A percentile compares a stretch with the other conserved stretches of the same genome.
Evolutionary conservation across 2,329 filamentous ascomycete species (phyloP).

Genomic region (Pseudogymnoascus sp.): DNA sequence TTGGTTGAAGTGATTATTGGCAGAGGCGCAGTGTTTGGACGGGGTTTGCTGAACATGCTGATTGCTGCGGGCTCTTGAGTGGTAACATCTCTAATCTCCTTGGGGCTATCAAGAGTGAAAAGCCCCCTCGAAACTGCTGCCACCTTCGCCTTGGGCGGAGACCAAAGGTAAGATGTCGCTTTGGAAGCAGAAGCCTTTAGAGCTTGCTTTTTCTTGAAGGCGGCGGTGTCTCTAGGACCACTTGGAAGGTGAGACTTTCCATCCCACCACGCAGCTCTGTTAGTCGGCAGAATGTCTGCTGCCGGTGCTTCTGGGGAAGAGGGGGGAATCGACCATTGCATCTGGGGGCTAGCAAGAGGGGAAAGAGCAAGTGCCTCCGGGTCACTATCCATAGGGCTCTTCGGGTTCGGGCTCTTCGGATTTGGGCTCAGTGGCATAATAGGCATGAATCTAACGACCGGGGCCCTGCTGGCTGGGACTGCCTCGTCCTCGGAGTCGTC

Average conservation of each 20-base stretch:
- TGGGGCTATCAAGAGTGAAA: constrained; percentile 15
- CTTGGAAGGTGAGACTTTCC: constrained; percentile 19
- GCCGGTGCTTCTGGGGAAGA: background rate
- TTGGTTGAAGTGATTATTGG: constrained; percentile 18
- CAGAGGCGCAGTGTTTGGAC: constrained; percentile 12
- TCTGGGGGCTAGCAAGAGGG: background rate
- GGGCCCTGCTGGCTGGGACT: background rate
- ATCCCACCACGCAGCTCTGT: constrained; percentile 3
- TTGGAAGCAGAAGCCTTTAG: background rate
- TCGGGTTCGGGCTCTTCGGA: constrained; percentile 13
- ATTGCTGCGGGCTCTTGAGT: constrained; percentile 20
- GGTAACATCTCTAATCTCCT: constrained; percentile 16
- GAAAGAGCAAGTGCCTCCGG: background rate
- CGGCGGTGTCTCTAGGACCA: constrained; percentile 12
- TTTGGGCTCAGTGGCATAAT: constrained; percentile 19
- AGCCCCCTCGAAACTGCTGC: constrained; percentile 15
- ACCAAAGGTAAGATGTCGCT: constrained; percentile 17
- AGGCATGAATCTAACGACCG: background rate
- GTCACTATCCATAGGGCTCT: constrained; percentile 6
- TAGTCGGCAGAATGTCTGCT: background rate
- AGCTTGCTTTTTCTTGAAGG: constrained; percentile 17
- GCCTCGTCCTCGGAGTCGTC: constrained; percentile 13
- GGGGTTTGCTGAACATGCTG: constrained; percentile 19
- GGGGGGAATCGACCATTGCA: background rate
- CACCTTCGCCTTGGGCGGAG: background rate